Percentiles rank a stretch among this genome's conserved stretches.
These are phyloP conservation scores for Mucor circinelloides DNA, from an alignment of 371 early-diverging fungal genomes.

Conservation along the genomic window DNA sequence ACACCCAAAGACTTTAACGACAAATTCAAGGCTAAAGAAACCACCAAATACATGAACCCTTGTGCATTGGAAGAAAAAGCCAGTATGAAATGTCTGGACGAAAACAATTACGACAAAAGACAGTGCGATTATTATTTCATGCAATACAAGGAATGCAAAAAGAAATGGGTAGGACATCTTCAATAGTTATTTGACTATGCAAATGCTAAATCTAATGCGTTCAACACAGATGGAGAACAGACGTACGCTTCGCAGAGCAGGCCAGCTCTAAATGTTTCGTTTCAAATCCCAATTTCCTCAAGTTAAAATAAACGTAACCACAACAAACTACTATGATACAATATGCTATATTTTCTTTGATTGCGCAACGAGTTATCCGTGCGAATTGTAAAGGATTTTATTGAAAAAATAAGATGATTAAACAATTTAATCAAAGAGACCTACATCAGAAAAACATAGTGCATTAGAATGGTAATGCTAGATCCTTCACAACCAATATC, in stretches of 20 bases:
- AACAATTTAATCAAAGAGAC: conserved; percentile 83
- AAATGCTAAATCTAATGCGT: background rate
- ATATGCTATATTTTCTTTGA: background rate
- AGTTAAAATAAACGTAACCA: background rate
- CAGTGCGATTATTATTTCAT: conserved; percentile 63
- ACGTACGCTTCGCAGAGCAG: conserved; percentile 41
- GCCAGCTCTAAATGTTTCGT: conserved; percentile 25
- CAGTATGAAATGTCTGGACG: conserved; percentile 66
- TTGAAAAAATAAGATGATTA: conserved; percentile 13
- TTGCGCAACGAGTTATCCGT: background rate
- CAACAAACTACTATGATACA: background rate
- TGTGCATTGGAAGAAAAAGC: conserved; percentile 64
- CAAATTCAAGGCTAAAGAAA: conserved; percentile 54
- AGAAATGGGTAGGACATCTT: conserved; percentile 60
- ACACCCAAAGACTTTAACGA: conserved; percentile 58
- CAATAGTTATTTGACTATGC: background rate
- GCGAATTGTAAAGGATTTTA: conserved; percentile 2
- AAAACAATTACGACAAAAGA: conserved; percentile 62
- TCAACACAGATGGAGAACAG: conserved; percentile 39
- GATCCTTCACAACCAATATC: background rate
- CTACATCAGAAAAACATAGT: conserved; percentile 26
- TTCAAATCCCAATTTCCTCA: too few species aligned
- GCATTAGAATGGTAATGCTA: background rate
- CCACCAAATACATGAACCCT: conserved; percentile 67
- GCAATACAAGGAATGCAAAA: conserved; percentile 70